Evolutionary conservation across 495 filamentous ascomycete genomes (phyloP).

Genomic region (Penicillium psychrofluorescens): DNA sequence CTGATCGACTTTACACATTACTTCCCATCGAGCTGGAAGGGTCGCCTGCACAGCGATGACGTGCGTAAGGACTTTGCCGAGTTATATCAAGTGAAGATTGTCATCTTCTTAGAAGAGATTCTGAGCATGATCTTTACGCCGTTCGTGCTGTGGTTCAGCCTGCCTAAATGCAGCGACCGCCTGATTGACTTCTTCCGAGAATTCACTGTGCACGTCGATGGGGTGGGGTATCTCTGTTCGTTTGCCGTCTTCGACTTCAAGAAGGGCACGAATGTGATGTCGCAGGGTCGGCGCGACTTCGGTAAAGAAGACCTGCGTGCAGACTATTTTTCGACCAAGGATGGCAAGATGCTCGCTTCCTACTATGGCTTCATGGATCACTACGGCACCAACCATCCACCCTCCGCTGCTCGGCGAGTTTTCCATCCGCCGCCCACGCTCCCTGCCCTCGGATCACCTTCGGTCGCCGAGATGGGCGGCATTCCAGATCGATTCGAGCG

Average conservation of each 20-base stretch:
- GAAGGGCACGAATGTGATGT: conserved; percentile 57
- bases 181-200: conserved; percentile 97
- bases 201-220: conserved; percentile 95
- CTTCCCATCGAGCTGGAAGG: conserved; percentile 79
- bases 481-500: conserved; percentile 41
- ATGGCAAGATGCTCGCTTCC: conserved; percentile 94
- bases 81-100: conserved; percentile 79
- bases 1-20: conserved; percentile 92
- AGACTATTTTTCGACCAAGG: conserved; percentile 90
- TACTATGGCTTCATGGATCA: conserved; percentile 90
- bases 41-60: conserved; percentile 81
- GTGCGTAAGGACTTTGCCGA: conserved; percentile 75
- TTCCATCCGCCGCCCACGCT: conserved; percentile 79
- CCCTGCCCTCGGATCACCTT: conserved; percentile 61
- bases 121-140: conserved; percentile 88
- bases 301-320: conserved; percentile 59
- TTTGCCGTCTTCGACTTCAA: conserved; percentile 99
- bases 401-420: conserved; percentile 27
- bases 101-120: conserved; percentile 89
- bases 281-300: conserved; percentile 25
- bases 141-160: conserved; percentile 77
- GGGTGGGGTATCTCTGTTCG: conserved; percentile 89
- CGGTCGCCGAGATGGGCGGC: conserved; percentile 39
- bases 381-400: conserved; percentile 64
- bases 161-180: conserved; percentile 85